A percentile compares a stretch with the other conserved stretches of the same genome.
These are phyloP conservation scores for Dictyostelium intermedium DNA, from an alignment of 78 protist species.

Conservation along the genomic window DNA sequence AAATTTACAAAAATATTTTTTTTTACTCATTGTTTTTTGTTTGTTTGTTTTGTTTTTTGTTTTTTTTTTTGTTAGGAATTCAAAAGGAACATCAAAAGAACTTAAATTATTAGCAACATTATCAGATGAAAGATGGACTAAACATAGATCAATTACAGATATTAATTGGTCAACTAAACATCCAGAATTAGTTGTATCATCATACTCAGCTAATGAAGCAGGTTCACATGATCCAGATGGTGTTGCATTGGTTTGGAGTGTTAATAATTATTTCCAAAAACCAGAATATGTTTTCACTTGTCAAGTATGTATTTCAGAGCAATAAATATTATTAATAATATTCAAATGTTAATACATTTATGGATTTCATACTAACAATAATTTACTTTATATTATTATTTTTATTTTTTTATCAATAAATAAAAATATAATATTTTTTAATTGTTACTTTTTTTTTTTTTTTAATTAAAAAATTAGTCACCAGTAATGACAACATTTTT, in stretches of 20 bases:
- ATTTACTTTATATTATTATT: too few species aligned
- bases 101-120: slow-evolving; percentile 55
- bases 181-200: slow-evolving; percentile 80
- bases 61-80: background rate
- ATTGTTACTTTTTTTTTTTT: background rate
- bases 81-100: slow-evolving; percentile 25
- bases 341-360: too few species aligned
- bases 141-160: slow-evolving; percentile 73
- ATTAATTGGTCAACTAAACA: slow-evolving; percentile 83
- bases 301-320: slow-evolving; percentile 71
- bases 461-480: slow-evolving; percentile 41
- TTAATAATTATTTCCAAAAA: slow-evolving; percentile 56
- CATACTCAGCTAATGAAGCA: slow-evolving; percentile 77
- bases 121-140: slow-evolving; percentile 80
- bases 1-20: too few species aligned
- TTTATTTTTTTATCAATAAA: background rate
- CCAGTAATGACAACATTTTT: slow-evolving; percentile 75
- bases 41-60: too few species aligned
- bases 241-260: slow-evolving; percentile 82
- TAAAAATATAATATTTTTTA: slow-evolving; percentile 10
- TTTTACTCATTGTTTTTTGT: too few species aligned
- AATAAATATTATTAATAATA: too few species aligned
- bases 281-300: slow-evolving; percentile 85
- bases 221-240: slow-evolving; percentile 88
- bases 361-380: too few species aligned